These are phyloP conservation scores for Zygotorulaspora sp. DNA, from an alignment of 805 yeast species.

Conservation along the genomic window DNA sequence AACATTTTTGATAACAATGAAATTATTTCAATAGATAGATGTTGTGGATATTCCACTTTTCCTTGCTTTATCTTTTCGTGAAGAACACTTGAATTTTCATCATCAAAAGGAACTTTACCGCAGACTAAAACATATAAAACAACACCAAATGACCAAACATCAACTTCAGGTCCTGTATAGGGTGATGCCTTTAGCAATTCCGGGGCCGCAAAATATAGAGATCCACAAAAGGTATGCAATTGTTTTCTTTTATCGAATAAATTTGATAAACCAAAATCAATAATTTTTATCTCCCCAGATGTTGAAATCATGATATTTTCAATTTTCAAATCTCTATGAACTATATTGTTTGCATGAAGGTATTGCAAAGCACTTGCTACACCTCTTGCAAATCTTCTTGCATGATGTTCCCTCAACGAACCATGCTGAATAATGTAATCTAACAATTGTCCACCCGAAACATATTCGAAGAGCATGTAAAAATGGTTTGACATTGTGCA, in stretches of 20 bases:
- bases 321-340: constrained; percentile 93
- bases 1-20: constrained; percentile 81
- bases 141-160: constrained; percentile 97
- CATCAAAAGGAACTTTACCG: constrained; percentile 98
- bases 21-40: constrained; percentile 73
- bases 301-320: constrained; percentile 94
- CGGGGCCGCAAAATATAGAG: constrained; percentile 97
- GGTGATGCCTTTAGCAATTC: constrained; percentile 90
- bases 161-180: constrained; percentile 94
- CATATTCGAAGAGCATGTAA: constrained; percentile 94
- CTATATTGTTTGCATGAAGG: constrained; percentile 90
- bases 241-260: constrained; percentile 65
- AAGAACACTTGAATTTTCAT: constrained; percentile 82
- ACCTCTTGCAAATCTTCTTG: constrained; percentile 90
- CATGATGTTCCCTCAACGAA: constrained; percentile 85
- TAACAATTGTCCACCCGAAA: constrained; percentile 94
- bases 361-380: constrained; percentile 91
- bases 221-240: constrained; percentile 93
- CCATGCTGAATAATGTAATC: constrained; percentile 98
- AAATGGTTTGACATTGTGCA: constrained; percentile 95
- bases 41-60: constrained; percentile 82
- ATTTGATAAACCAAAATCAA: constrained; percentile 94
- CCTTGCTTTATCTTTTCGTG: constrained; percentile 94
- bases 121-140: constrained; percentile 92
- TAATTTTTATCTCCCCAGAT: constrained; percentile 89